Evolutionary conservation across 805 yeast genomes (phyloP), one percentile per base, ranked within the genome.

Genomic region (Ogataea thermomethanolica): DNA sequence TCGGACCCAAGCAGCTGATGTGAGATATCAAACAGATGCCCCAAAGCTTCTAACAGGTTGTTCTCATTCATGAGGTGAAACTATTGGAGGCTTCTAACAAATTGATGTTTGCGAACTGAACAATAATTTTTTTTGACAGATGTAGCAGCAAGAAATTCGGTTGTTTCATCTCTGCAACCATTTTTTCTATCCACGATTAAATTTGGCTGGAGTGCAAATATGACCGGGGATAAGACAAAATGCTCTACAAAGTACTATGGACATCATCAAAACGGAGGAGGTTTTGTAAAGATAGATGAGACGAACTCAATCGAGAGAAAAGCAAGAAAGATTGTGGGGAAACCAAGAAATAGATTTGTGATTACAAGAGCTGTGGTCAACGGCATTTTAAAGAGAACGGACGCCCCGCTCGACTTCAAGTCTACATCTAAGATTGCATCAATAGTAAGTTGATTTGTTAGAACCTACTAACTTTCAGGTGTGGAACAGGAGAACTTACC

Each of bases 311-410:
- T 24, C 9, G 35, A 37, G 17, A 25, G 14, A 27, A 23, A 27
- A 20, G 29, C 30, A 4, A 33, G 17, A 14, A 28, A 33, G 17
- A 33, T 25, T 4, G 9, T 44, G 8, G 40, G 44, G 9, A 46
- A 45, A 22, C 38, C 53, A 3, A 46, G 35, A 29, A 49, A 49
- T 17, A 31, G 50, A 13, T 49, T 49, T 28, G 39, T 49, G 32
- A 44, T 49, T n/a, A 46, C 48, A 10, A 32, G 53, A 25, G 32
- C 43, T 6, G 21, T 46, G 13, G 23, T 49, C 13, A 46, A 37
- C 25, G 50, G 53, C 2, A 39, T 46, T 2, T 31, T 44, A 1
- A 36, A 37, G 13, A 11, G 22, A 5, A 26, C 34, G 12, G n/a
- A 4, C 2, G 10, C 13, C 21, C 23, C 8, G 5, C 23, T 26